phyloP scores from a whole-genome alignment of 805 yeast genomes.

The Nakazawaea holstii region DNA sequence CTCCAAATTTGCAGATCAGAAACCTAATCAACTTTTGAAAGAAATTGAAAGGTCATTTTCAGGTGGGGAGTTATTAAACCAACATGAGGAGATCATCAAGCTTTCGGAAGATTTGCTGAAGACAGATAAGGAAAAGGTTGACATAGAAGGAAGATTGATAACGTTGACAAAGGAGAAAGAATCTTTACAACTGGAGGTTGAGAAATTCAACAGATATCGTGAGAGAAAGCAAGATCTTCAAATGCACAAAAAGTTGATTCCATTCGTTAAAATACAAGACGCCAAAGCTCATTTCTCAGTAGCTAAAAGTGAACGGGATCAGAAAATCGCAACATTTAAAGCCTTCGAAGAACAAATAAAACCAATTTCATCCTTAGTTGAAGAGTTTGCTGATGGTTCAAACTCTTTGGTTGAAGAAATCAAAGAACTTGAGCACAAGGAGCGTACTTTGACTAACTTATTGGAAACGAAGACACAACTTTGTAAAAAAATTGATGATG shows the following conservation, averaged over 20 bases:
- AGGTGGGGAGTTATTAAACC: constrained; percentile 45
- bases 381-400: not conserved
- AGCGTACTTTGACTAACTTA: constrained; percentile 6
- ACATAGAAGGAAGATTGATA: constrained; percentile 25
- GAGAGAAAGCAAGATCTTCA: constrained; percentile 34
- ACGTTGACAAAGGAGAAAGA: constrained; percentile 31
- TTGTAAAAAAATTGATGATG: constrained; percentile 16
- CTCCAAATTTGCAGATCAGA: constrained; percentile 80
- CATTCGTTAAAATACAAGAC: constrained; percentile 27
- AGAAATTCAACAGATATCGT: constrained; percentile 37
- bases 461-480: constrained; percentile 12
- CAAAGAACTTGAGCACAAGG: constrained; percentile 15
- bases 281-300: constrained; percentile 29
- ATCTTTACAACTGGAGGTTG: constrained; percentile 39
- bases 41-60: constrained; percentile 84
- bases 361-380: constrained; percentile 12
- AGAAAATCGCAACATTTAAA: constrained; percentile 17
- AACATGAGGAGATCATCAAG: constrained; percentile 51
- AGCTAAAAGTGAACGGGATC: constrained; percentile 20
- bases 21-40: constrained; percentile 64
- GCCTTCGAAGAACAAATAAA: constrained; percentile 18
- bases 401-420: constrained; percentile 9
- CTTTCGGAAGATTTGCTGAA: constrained; percentile 37
- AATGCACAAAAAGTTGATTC: constrained; percentile 30
- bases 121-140: constrained; percentile 22